Evolutionary conservation across 2,329 filamentous ascomycete genomes (phyloP), one percentile per base, ranked within the genome.

Genomic region (Cladorrhinum sp.): DNA sequence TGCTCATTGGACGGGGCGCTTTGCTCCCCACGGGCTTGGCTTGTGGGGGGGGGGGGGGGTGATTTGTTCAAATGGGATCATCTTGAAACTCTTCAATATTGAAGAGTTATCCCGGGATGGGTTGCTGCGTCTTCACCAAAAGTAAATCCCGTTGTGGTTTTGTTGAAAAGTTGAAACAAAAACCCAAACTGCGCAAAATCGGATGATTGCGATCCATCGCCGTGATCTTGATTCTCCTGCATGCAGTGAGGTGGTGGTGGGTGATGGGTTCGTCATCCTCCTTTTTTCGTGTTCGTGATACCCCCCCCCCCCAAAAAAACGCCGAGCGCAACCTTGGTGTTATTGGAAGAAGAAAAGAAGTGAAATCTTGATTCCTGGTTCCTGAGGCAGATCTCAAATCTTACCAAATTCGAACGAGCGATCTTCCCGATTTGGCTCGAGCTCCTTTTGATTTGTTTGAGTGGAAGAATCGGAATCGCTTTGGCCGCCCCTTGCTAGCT

Each of bases 381-480:
- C 14, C 30, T 55, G 9, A 56, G 20, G 42, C 18, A 46, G 6
- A 46, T 21, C 16, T 21, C 42, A 46, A 46, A 26, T 28, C n/a
- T 26, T 8, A 42, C 3, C 23, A 16, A 23, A 20, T 12, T 21
- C 52, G 2, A 23, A 33, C 53, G 53, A 57, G 42, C 24, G 20
- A 42, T 57, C 54, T 57, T 57, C 54, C 54, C 54, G 24, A 46
- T 52, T 52, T 50, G 28, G 46, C 20, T 58, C 30, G 30, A 26
- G 48, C 14, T 33, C 9, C 48, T 51, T 26, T 51, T n/a, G n/a
- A n/a, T n/a, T n/a, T n/a, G n/a, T n/a, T n/a, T n/a, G n/a, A n/a
- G n/a, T n/a, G n/a, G 49, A 23, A 4, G 6, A 9, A 9, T 50
- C 9, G 16, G 18, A 21, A 51, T 24, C 49, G 12, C 24, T 51